Conservation (phyloP, 176 grass and related monocot species). For the Phoenix roebelenii region DNA sequence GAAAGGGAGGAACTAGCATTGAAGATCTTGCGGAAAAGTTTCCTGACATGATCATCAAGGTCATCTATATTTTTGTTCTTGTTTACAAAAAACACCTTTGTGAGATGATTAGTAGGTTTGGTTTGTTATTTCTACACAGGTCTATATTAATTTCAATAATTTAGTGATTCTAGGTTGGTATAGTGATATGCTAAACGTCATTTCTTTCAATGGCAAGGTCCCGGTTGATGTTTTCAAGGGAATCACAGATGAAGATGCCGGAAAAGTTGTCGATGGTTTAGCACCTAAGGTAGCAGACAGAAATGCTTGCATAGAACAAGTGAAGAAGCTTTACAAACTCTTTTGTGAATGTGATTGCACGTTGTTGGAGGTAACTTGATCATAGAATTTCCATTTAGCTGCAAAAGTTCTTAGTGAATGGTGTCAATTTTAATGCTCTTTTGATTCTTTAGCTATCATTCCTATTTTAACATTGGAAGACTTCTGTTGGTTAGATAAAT, state of each 20-base stretch:
- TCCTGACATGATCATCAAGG: slow-evolving; percentile 98
- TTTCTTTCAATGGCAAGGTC: slow-evolving; percentile 44
- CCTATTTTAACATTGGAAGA: not conserved
- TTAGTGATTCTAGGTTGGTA: no score
- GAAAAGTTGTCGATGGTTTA: slow-evolving; percentile 95
- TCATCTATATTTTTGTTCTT: slow-evolving; percentile 6
- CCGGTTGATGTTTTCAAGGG: slow-evolving; percentile 95
- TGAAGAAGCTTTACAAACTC: slow-evolving; percentile 94
- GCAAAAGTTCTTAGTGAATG: no score
- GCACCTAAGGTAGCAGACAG: slow-evolving; percentile 70
- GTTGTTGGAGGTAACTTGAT: slow-evolving; percentile 62
- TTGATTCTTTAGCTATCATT: not conserved
- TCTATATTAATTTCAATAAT: no score
- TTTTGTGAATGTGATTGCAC: slow-evolving; percentile 85
- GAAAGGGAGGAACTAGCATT: slow-evolving; percentile 95
- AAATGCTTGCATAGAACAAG: slow-evolving; percentile 85
- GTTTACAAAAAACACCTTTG: not conserved
- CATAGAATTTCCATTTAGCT: not conserved
- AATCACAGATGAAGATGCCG: slow-evolving; percentile 94
- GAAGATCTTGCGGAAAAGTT: slow-evolving; percentile 98
- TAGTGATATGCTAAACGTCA: not conserved
- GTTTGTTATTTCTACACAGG: no score
- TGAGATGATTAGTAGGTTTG: not conserved
- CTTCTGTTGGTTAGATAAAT: slow-evolving; percentile 72
- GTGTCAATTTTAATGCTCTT: not conserved